These are phyloP conservation scores for Candida glucosophila DNA, from an alignment of 1,139 yeast genomes.

Conservation along the genomic window DNA sequence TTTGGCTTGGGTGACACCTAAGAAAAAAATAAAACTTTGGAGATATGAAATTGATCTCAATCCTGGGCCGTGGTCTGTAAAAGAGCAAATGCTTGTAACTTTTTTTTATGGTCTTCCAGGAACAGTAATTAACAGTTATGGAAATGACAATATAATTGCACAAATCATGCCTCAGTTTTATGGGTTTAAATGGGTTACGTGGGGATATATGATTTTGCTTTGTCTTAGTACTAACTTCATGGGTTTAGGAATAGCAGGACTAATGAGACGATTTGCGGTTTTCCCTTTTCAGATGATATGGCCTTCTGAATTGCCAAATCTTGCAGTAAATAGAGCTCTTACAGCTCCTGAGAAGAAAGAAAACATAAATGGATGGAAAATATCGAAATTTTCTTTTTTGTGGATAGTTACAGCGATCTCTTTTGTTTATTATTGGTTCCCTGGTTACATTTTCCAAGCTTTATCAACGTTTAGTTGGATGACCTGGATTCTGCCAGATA, in stretches of 20 bases:
- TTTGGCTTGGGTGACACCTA: constrained; percentile 14
- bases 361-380: constrained; percentile 42
- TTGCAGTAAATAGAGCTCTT: constrained; percentile 47
- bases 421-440: constrained; percentile 51
- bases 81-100: constrained; percentile 23
- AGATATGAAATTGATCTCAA: constrained; percentile 8
- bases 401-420: constrained; percentile 23
- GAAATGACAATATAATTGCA: constrained; percentile 12
- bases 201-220: constrained; percentile 37
- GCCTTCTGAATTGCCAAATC: constrained; percentile 45
- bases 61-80: constrained; percentile 22
- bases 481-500: constrained; percentile 54
- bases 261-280: constrained; percentile 43
- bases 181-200: constrained; percentile 28
- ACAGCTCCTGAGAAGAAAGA: constrained; percentile 32
- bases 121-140: constrained; percentile 13
- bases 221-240: constrained; percentile 39
- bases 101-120: constrained; percentile 14
- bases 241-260: constrained; percentile 56
- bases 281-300: constrained; percentile 47
- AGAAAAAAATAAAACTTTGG: constrained; percentile 7
- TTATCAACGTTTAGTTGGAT: constrained; percentile 52
- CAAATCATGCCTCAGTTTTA: constrained; percentile 14
- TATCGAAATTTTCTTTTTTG: constrained; percentile 41
- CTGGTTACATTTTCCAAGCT: constrained; percentile 42